Conservation (phyloP, 257 asterid genomes). For the Coffea canephora region DNA sequence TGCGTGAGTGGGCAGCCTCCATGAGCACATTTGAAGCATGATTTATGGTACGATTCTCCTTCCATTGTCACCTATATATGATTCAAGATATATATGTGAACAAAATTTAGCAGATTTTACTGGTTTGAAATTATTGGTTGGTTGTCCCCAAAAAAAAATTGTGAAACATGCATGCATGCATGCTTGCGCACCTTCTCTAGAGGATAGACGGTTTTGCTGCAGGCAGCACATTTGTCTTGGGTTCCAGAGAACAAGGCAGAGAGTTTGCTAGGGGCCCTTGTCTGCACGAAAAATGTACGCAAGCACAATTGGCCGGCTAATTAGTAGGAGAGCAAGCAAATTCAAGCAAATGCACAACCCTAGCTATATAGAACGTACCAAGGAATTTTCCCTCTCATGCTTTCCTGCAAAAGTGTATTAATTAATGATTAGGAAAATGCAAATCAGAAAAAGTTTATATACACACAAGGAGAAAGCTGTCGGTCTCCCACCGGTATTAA, state of each 20-base stretch:
- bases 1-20: conserved; percentile 80
- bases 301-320: neutral
- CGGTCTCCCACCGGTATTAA: conserved; percentile 35
- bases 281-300: conserved; percentile 31
- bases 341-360: no score
- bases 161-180: neutral
- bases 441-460: neutral
- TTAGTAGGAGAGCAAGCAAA: neutral
- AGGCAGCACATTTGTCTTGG: conserved; percentile 73
- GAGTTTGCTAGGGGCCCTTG: conserved; percentile 66
- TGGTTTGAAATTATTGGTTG: neutral
- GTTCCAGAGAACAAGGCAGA: conserved; percentile 85
- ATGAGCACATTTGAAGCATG: conserved; percentile 90
- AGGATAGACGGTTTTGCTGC: conserved; percentile 78
- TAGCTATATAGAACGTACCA: conserved; percentile 21
- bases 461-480: neutral
- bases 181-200: conserved; percentile 60
- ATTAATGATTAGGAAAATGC: neutral
- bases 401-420: conserved; percentile 20
- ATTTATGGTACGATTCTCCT: conserved; percentile 72
- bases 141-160: neutral
- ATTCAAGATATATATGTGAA: neutral
- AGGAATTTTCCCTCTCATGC: conserved; percentile 35
- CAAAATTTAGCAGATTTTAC: no score
- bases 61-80: conserved; percentile 63